A percentile compares a stretch with the other conserved stretches of the same genome.
Evolutionary conservation across 1,284 basidiomycete genomes (phyloP).

Genomic region (Melampsora larici-populina): DNA sequence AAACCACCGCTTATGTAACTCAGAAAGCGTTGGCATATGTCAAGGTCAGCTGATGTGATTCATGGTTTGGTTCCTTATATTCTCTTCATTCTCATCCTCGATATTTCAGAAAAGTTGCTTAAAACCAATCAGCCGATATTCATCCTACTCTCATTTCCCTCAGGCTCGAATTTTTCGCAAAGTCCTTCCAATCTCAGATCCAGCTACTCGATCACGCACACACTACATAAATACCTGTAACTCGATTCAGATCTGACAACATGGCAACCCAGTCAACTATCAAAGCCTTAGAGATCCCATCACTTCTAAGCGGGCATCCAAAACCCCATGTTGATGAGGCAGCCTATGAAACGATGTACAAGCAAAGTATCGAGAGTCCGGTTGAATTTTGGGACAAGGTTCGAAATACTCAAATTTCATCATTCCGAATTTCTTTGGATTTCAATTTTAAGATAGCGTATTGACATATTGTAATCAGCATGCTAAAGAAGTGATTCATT

Average conservation of each 20-base stretch:
- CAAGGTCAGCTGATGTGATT: no score
- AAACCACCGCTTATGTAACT: no score
- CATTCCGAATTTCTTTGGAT: not conserved
- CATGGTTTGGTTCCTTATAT: no score
- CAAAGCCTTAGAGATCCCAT: not conserved
- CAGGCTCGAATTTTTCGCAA: no score
- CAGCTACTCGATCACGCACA: not conserved
- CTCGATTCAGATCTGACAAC: not conserved
- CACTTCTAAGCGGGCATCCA: not conserved
- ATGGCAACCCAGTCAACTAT: not conserved
- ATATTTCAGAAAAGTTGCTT: no score
- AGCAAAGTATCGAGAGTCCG: constrained; percentile 59
- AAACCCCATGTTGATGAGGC: not conserved
- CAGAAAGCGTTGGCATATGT: no score
- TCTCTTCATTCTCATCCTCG: no score
- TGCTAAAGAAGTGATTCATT: constrained; percentile 78
- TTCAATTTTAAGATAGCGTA: not conserved
- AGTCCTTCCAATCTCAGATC: no score
- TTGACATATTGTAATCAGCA: constrained; percentile 52
- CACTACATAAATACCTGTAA: not conserved
- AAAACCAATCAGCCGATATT: no score
- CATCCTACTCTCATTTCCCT: no score
- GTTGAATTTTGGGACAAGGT: constrained; percentile 86
- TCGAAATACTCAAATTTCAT: constrained; percentile 46
- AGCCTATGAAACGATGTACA: constrained; percentile 47